Evolutionary conservation across 1,139 yeast genomes (phyloP).

Genomic region (Geotrichum aggregatum): DNA sequence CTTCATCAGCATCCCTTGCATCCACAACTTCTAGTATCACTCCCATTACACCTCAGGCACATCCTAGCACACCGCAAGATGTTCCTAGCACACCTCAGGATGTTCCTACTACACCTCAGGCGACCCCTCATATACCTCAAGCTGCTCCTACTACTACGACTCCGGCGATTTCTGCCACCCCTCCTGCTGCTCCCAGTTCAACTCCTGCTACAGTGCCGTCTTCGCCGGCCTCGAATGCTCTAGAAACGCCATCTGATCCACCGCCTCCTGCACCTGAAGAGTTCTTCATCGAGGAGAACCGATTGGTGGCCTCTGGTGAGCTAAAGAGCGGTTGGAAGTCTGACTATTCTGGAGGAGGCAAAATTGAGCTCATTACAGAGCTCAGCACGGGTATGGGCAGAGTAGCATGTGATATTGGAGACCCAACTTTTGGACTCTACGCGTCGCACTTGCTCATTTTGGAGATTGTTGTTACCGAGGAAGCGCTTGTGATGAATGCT

Average conservation of each 20-base stretch:
- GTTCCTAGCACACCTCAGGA: too few species aligned
- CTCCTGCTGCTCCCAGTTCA: not conserved
- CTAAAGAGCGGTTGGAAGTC: conserved; percentile 91
- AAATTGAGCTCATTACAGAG: conserved; percentile 51
- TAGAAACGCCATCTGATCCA: conserved; percentile 27
- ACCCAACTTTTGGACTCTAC: conserved; percentile 71
- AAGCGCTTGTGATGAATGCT: conserved; percentile 44
- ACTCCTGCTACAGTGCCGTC: not conserved
- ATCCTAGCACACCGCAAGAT: too few species aligned
- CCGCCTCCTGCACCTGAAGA: conserved; percentile 28
- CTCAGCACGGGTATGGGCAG: conserved; percentile 45
- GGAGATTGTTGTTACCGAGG: conserved; percentile 90
- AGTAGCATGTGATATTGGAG: conserved; percentile 73
- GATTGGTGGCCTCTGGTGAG: conserved; percentile 77
- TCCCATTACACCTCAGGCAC: too few species aligned
- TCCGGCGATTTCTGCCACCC: not conserved
- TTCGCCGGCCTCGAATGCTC: conserved; percentile 1
- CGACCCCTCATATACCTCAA: too few species aligned
- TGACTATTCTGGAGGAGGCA: conserved; percentile 72
- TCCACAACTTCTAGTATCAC: too few species aligned
- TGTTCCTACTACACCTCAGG: too few species aligned
- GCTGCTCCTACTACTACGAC: too few species aligned
- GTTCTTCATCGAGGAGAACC: conserved; percentile 57
- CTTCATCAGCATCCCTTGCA: too few species aligned
- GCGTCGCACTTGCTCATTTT: conserved; percentile 73